Evolutionary conservation across 2,329 filamentous ascomycete genomes (phyloP), one percentile per base, ranked within the genome.

Genomic region (Hirsutella thompsonii): DNA sequence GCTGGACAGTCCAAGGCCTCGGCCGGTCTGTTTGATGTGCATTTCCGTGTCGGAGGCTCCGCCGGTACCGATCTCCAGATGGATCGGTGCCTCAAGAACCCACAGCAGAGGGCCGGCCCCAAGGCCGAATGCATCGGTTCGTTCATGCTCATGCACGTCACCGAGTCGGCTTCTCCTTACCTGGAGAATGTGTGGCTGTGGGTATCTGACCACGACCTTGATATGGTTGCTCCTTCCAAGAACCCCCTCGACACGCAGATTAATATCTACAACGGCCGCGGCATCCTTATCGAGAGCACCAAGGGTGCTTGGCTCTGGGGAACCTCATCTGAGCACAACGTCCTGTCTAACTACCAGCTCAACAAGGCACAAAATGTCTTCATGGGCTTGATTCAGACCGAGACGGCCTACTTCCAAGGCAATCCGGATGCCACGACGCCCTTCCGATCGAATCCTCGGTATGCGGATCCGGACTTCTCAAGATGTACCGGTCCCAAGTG

Each of bases 171-270:
- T 39, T 81, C 76, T 49, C 76, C 77, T 37, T 94, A 94, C 64
- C 67, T 94, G 36, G 89, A 95, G 68, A 94, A 94, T 65, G 79
- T 72, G 37, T 94, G 86, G 85, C 81, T 85, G 60, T 94, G 88
- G 87, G 82, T 87, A 37, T 79, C 88, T 2, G 88, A 94, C 58
- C 88, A 94, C 67, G 85, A 93, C 56, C 80, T 94, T 20, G 89
- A 94, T 58, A 71, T 78, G 14, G 18, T 19, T 19, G 29, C 30
- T 14, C 37, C 16, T 5, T 18, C 20, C 18, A 23, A 19, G n/a
- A 19, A 38, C 11, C 48, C 61, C 8, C 80, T 81, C 53, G 76
- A 84, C 59, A 76, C 81, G 56, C 83, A 92, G 60, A 82, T 92
- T 59, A 81, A 85, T 63, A 78, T 94, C 55, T 94, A 83, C 74